Conservation (phyloP, 805 yeast genomes). For the Ogataea corticis region DNA sequence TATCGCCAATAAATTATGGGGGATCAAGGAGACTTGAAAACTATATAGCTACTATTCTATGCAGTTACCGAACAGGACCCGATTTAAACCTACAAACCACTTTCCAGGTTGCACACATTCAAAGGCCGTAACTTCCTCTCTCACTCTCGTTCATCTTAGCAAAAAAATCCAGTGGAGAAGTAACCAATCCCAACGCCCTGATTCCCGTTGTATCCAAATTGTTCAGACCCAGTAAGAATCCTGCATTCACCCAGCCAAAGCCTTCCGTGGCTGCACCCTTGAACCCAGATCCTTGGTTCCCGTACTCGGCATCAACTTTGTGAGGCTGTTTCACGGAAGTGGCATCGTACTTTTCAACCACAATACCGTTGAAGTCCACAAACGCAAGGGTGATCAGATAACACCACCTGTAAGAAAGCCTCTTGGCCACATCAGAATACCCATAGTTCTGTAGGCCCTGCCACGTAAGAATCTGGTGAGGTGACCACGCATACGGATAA, state of each 20-base stretch:
- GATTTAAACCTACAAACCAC: too few relatives aligned
- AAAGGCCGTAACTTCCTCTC: constrained; percentile 35
- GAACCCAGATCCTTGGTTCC: constrained; percentile 92
- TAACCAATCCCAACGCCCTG: constrained; percentile 77
- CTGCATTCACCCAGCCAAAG: constrained; percentile 97
- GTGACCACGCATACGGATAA: constrained; percentile 98
- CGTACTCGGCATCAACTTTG: constrained; percentile 92
- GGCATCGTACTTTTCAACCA: constrained; percentile 93
- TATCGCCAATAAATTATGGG: constrained; percentile 3
- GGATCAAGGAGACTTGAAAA: neutral
- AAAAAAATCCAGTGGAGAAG: constrained; percentile 69
- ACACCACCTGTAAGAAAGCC: constrained; percentile 88
- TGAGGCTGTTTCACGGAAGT: constrained; percentile 83
- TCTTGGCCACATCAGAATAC: constrained; percentile 56
- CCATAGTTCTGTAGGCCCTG: constrained; percentile 77
- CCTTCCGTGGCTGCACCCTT: constrained; percentile 95
- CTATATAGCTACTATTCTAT: neutral
- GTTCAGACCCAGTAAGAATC: constrained; percentile 71
- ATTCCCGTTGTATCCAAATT: constrained; percentile 64
- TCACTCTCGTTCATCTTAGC: constrained; percentile 45
- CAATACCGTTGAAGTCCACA: constrained; percentile 91
- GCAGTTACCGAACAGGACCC: too few relatives aligned
- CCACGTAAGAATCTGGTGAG: constrained; percentile 96
- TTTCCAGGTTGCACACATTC: neutral
- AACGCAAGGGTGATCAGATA: constrained; percentile 84